Evolutionary conservation across 2,329 filamentous ascomycete species (phyloP), one percentile per base, ranked within the genome.

Genomic region (Pseudogymnoascus sp.): DNA sequence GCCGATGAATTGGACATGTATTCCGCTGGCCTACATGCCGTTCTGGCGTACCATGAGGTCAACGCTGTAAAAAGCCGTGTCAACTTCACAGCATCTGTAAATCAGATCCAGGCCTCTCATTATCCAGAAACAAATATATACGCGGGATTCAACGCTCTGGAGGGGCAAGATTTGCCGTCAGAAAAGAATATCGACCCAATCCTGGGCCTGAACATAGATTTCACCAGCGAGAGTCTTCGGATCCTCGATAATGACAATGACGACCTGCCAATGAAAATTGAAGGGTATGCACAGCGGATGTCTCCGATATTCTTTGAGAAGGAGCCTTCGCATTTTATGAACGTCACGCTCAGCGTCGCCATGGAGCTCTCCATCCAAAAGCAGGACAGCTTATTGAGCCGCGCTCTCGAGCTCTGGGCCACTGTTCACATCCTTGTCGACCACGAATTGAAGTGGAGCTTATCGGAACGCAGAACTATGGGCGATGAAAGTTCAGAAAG

Each of bases 361-460:
- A 71, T 75, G 18, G 69, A 73, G 34, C 71, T 81, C n/a, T 81
- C 81, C 0, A 75, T 68, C 21, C 72, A 78, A 57, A 79, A 79
- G 5, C 76, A 78, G 37, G 83, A 86, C 66, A 79, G 82, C 63
- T 74, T 86, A 11, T 75, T 88, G 5, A 78, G 78, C 62, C 80
- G 83, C 64, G 82, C 84, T 1, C 77, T 88, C 4, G 84, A 88
- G 71, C 77, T 88, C 1, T 88, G 85, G 85, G 82, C 83, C 0
- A 77, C 86, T 4, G 84, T 87, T 4, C 85, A 88, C 70, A 83
- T 86, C 54, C 66, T 73, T 11, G 83, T 87, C 64, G 85, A 87
- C 70, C 80, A 83, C 60, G 85, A 87, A 70, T 78, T 84, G 3
- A 80, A 84, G 66, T 88, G 85, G 85, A 79, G 76, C 36, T 26